Evolutionary conservation across 805 yeast genomes (phyloP).

Genomic region (Monosporozyma yasuniensis): DNA sequence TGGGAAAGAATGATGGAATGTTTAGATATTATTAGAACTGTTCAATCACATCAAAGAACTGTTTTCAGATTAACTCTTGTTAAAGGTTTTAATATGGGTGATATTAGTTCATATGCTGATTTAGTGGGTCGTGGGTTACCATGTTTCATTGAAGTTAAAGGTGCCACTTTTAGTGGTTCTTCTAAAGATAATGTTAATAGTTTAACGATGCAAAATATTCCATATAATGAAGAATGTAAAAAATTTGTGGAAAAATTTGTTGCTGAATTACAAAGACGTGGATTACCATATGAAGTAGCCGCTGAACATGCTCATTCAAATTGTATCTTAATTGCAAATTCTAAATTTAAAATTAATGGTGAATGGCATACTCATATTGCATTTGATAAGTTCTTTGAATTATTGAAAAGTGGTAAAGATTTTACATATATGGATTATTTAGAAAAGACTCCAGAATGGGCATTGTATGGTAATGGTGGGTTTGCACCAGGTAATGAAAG

Average conservation of each 20-base stretch:
- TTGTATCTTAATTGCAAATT: conserved; percentile 76
- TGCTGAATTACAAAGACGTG: conserved; percentile 53
- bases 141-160: conserved; percentile 84
- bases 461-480: conserved; percentile 86
- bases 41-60: conserved; percentile 76
- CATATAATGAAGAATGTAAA: conserved; percentile 85
- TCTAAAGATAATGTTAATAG: conserved; percentile 79
- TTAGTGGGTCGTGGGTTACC: conserved; percentile 76
- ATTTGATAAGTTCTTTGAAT: conserved; percentile 63
- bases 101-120: conserved; percentile 74
- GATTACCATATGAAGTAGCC: conserved; percentile 70
- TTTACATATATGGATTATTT: conserved; percentile 77
- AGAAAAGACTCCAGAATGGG: conserved; percentile 82
- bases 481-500: conserved; percentile 80
- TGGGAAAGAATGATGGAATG: conserved; percentile 85
- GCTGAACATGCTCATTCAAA: conserved; percentile 96
- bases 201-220: conserved; percentile 89
- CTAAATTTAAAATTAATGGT: conserved; percentile 56
- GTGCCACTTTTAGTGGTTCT: conserved; percentile 93
- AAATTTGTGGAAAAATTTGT: conserved; percentile 58
- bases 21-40: conserved; percentile 64
- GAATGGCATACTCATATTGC: conserved; percentile 88
- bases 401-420: conserved; percentile 52
- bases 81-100: conserved; percentile 85
- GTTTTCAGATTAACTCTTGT: conserved; percentile 86